Conservation (phyloP, 2,329 filamentous ascomycete genomes). For the Colletotrichum sp. region DNA sequence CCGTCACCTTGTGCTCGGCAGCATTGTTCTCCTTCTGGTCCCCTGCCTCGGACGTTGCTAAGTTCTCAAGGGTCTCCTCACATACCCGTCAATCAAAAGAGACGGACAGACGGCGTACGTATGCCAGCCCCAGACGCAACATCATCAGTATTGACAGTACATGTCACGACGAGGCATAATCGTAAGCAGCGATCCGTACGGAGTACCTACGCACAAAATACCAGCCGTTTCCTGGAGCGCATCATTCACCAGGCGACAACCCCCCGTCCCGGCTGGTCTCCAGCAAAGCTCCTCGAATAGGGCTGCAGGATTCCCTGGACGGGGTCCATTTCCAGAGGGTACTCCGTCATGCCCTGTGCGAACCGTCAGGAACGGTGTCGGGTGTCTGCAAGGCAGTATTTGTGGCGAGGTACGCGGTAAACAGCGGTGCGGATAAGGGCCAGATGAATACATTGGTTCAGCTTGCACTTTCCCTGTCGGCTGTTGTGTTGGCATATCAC, state of each 20-base stretch:
- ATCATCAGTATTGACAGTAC: background rate
- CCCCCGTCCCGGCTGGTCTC: background rate
- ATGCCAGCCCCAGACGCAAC: background rate
- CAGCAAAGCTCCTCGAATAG: slow-evolving; percentile 16
- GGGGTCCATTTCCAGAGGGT: slow-evolving; percentile 5
- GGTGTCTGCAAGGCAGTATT: background rate
- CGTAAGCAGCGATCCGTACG: background rate
- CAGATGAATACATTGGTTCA: background rate
- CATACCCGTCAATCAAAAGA: background rate
- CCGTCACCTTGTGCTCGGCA: background rate
- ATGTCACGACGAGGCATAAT: background rate
- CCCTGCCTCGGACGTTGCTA: background rate
- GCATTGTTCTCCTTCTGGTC: slow-evolving; percentile 5
- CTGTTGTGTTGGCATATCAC: slow-evolving; percentile 15
- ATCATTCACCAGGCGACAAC: slow-evolving; percentile 17
- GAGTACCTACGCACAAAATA: background rate
- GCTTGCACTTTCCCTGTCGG: background rate
- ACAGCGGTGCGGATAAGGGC: background rate
- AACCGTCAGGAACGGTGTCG: slow-evolving; percentile 11
- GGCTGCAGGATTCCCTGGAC: slow-evolving; percentile 9
- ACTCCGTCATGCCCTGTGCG: slow-evolving; percentile 6
- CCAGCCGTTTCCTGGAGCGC: slow-evolving; percentile 6
- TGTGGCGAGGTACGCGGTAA: background rate
- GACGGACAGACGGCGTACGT: background rate
- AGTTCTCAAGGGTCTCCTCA: slow-evolving; percentile 8